Evolutionary conservation across 2,329 filamentous ascomycete species (phyloP), one percentile per base, ranked within the genome.

Genomic region (Sporothrix pallida): DNA sequence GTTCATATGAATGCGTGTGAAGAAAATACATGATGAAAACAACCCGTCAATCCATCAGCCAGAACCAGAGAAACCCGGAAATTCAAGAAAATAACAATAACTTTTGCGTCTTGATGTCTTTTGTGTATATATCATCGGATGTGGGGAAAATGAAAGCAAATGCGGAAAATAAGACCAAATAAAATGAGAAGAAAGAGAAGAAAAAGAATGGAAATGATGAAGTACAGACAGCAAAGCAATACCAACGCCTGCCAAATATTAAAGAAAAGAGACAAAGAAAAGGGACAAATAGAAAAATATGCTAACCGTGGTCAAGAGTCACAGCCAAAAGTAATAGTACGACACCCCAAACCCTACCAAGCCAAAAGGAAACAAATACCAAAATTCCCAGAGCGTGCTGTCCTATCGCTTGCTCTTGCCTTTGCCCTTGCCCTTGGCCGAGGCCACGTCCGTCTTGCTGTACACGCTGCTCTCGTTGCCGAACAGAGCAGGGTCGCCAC

Each of bases 401-500:
- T 54, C 58, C 56, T 72, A 76, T 12, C 71, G 70, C 70, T 75
- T 75, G 46, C 74, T 67, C 54, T 74, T 76, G 46, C 75, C 77
- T 75, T 79, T 79, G 26, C 68, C 75, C 68, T 78, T 77, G 26
- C 15, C 17, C 7, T 75, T 74, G 0, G 79, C 77, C 72, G 77
- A 77, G 2, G 74, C 77, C 17, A 84, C 78, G 69, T 85, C 84
- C 2, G 80, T 76, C 73, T 81, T 48, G 13, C 84, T 81, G 77
- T 89, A 89, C 74, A 86, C 83, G 78, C 86, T 88, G 52, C 79
- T 81, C 71, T 93, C 91, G 69, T 93, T 85, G 10, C 87, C 89
- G 80, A 91, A 98, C 15, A 98, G 85, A 60, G 87, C 85, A 81
- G 94, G 90, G 79, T 98, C 95, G 5, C 94, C 95, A 78, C 92